Percentiles rank a stretch among this genome's conserved stretches.
phyloP scores from a whole-genome alignment of 2,329 filamentous ascomycete species.

The Botryotinia narcissicola region DNA sequence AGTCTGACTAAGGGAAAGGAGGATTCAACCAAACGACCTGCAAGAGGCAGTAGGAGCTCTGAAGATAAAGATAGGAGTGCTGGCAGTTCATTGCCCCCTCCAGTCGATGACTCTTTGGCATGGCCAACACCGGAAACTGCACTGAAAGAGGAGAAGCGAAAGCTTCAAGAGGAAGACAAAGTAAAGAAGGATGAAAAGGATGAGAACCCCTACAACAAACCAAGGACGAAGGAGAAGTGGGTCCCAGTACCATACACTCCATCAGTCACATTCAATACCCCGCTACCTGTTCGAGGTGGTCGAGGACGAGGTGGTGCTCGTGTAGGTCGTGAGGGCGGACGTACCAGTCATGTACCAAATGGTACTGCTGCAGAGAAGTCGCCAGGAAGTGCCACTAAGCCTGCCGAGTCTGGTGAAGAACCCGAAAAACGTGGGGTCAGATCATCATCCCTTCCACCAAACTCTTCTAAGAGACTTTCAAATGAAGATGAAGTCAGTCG shows the following conservation, averaged over 20 bases:
- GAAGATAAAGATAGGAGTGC: constrained; percentile 39
- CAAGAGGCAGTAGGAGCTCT: constrained; percentile 33
- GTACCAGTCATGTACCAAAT: constrained; percentile 36
- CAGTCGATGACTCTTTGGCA: constrained; percentile 71
- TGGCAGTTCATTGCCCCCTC: constrained; percentile 51
- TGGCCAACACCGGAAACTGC: constrained; percentile 91
- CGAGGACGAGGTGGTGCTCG: constrained; percentile 46
- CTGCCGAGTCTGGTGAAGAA: constrained; percentile 23
- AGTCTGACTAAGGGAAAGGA: constrained; percentile 35
- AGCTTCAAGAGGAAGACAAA: constrained; percentile 65
- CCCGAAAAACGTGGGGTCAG: constrained; percentile 30
- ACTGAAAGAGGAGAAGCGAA: constrained; percentile 73
- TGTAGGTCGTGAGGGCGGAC: constrained; percentile 43
- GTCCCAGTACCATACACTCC: constrained; percentile 79
- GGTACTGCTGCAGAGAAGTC: constrained; percentile 34
- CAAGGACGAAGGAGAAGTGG: constrained; percentile 78
- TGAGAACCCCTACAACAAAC: constrained; percentile 52
- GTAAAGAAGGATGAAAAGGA: constrained; percentile 62
- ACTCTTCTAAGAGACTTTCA: constrained; percentile 29
- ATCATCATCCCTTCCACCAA: constrained; percentile 37
- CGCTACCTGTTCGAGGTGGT: constrained; percentile 62
- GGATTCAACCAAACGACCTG: constrained; percentile 35
- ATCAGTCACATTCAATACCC: constrained; percentile 82
- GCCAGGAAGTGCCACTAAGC: constrained; percentile 22
- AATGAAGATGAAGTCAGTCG: constrained; percentile 29